Percentiles rank a stretch among this genome's conserved stretches.
Evolutionary conservation across 2,329 filamentous ascomycete genomes (phyloP).

Genomic region (Xylaria sp.): DNA sequence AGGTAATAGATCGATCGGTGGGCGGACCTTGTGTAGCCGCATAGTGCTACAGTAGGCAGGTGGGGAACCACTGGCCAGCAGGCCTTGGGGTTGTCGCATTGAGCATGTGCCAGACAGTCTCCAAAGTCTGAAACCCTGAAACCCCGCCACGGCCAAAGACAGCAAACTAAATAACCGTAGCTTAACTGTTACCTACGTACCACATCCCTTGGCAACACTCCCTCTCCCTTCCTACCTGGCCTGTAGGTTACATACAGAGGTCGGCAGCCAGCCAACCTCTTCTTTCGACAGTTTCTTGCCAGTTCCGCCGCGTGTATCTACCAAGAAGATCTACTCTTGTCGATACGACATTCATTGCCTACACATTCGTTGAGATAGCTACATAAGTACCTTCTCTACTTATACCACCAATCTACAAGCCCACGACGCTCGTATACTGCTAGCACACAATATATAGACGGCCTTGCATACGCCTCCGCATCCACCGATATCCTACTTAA

Average conservation of each 20-base stretch:
- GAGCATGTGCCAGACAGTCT: constrained; percentile 29
- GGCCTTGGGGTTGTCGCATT: constrained; percentile 34
- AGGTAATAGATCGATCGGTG: neutral
- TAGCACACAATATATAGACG: constrained; percentile 1
- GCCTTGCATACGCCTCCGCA: constrained; percentile 1
- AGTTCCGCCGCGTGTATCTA: neutral
- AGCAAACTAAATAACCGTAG: neutral
- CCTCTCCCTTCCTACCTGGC: neutral
- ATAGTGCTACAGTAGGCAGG: constrained; percentile 25
- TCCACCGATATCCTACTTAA: neutral
- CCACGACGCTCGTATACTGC: constrained; percentile 15
- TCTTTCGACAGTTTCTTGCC: constrained; percentile 5
- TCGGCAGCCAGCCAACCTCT: neutral
- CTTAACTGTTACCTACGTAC: neutral
- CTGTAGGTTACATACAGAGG: neutral
- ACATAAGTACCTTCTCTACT: neutral
- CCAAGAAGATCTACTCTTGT: constrained; percentile 1
- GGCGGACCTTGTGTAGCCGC: constrained; percentile 29
- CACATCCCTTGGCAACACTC: neutral
- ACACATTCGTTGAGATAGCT: neutral
- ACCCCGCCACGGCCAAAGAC: constrained; percentile 37
- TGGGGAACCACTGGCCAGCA: constrained; percentile 8
- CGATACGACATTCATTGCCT: constrained; percentile 4
- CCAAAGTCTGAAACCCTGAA: constrained; percentile 34
- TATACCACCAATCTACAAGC: neutral